These are phyloP conservation scores for Paramecium octaurelia DNA, from an alignment of 73 alveolate genomes.

Conservation along the genomic window DNA sequence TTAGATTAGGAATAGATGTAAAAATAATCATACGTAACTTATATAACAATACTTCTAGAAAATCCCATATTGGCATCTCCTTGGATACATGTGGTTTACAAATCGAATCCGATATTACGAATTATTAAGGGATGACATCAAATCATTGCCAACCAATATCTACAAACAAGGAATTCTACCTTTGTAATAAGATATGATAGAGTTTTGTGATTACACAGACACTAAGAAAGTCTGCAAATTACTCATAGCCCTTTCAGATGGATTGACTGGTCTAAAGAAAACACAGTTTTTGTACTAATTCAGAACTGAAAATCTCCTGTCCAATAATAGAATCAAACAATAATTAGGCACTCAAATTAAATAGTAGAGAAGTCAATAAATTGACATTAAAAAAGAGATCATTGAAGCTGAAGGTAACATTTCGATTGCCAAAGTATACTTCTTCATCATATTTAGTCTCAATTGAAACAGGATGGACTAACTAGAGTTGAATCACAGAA, in stretches of 20 bases:
- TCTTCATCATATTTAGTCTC: neutral
- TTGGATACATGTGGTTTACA: conserved; percentile 43
- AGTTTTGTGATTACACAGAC: neutral
- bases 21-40: neutral
- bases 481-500: neutral
- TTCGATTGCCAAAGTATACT: neutral
- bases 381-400: neutral
- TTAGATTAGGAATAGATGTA: conserved; percentile 9
- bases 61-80: conserved; percentile 36
- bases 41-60: neutral
- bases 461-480: neutral
- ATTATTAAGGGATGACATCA: neutral
- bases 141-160: neutral
- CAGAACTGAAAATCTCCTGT: conserved; percentile 39
- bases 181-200: neutral
- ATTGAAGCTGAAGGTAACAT: neutral
- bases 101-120: conserved; percentile 1
- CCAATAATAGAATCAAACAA: conserved; percentile 34
- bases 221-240: neutral
- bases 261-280: neutral
- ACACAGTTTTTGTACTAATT: neutral
- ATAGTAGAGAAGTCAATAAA: conserved; percentile 4
- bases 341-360: neutral
- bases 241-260: neutral
- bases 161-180: neutral